Base-by-base conservation (phyloP, 2,329 filamentous ascomycete species). In the Neofusicoccum sp. region DNA sequence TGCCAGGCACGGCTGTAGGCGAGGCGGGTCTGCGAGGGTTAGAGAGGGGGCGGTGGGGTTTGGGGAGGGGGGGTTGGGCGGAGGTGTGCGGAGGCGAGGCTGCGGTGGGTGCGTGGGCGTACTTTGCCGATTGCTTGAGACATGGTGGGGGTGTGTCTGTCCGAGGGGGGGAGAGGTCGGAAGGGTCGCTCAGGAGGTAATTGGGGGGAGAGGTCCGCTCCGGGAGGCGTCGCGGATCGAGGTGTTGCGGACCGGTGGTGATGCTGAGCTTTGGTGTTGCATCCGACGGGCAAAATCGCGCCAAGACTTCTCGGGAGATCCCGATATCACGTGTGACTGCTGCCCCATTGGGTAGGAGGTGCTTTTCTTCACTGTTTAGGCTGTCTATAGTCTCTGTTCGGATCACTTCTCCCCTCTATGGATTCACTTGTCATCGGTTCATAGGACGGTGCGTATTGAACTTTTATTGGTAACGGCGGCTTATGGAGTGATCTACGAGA, bases 1-100 rank as follows among this genome's bases (percentile, higher is more conserved):
- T 99, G 95, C 95, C 96, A 99, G 81, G 90, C 88, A 72, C 96
- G 89, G 49, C 93, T 93, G 84, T 98, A 99, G 81, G 95, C 94
- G 68, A 99, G 89, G 75, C 92, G 91, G 66, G 95, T 98, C 93
- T 98, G 71, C 47, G 49, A 34, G 39, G 60, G 22, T 22, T 22
- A 37, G 37, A 64, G 50, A 36, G 14, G 22, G 28, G 7, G 49
- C 64, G 44, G 62, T 22, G 28, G 59, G 50, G 6, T 44, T 11
- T 8, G 31, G 28, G 52, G 52, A 11, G 37, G 34, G 9, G 28
- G 45, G 47, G 28, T 14, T 4, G 29, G 6, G 56, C 16, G 41
- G 33, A 12, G 45, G 28, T 50, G 47, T 47, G 47, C 14, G 31
- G 33, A 31, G 33, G 56, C 22, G 56, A 22, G 56, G 64, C 41